These are phyloP conservation scores for Pichia occidentalis DNA, from an alignment of 805 yeast species.

Conservation along the genomic window DNA sequence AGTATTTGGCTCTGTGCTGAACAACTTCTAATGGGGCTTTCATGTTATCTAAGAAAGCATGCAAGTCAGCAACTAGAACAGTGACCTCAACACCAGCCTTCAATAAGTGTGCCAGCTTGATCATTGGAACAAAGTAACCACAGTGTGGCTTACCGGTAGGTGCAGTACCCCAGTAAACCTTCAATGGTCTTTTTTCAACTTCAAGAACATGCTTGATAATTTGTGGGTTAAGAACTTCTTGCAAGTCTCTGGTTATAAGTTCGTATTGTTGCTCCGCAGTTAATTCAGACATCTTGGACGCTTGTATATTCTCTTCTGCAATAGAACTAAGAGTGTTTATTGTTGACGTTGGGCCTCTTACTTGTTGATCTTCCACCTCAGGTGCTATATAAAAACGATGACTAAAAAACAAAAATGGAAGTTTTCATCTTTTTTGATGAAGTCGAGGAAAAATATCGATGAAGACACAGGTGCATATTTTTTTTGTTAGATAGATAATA, in stretches of 20 bases:
- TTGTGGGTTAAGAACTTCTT: conserved; percentile 85
- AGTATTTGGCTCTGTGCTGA: conserved; percentile 80
- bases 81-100: conserved; percentile 95
- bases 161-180: conserved; percentile 98
- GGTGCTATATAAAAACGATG: too few relatives aligned
- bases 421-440: too few relatives aligned
- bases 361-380: too few relatives aligned
- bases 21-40: conserved; percentile 95
- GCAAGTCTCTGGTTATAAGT: conserved; percentile 77
- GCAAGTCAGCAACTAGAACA: conserved; percentile 88
- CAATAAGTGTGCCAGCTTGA: conserved; percentile 88
- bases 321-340: too few relatives aligned
- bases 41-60: conserved; percentile 96
- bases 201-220: conserved; percentile 80
- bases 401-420: too few relatives aligned
- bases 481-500: too few relatives aligned
- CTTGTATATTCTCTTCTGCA: too few relatives aligned
- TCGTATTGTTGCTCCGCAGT: conserved; percentile 61
- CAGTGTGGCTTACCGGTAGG: conserved; percentile 99
- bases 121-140: conserved; percentile 98
- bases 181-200: conserved; percentile 73
- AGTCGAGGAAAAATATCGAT: too few relatives aligned
- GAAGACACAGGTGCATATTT: too few relatives aligned
- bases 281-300: conserved; percentile 22
- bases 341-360: too few relatives aligned